These are phyloP conservation scores for Rhexocercosporidium sp. DNA, from an alignment of 2,329 filamentous ascomycete genomes.

Conservation along the genomic window DNA sequence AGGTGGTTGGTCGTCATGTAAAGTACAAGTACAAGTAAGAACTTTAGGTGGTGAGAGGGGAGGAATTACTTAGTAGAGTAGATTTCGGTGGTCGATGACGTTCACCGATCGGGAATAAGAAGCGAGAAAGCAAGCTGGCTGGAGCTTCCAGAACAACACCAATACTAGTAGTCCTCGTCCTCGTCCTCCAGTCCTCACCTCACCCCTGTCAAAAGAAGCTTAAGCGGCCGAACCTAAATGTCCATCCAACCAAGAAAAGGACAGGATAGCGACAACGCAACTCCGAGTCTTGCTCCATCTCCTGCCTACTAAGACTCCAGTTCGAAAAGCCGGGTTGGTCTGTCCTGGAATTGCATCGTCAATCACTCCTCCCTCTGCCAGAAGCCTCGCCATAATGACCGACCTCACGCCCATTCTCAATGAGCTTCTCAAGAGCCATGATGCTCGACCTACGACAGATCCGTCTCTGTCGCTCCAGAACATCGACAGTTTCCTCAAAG, in stretches of 20 bases:
- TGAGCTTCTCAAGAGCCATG: conserved; percentile 65
- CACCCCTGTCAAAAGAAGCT: not conserved
- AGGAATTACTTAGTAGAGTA: no score
- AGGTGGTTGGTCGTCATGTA: not conserved
- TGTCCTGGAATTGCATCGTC: no score
- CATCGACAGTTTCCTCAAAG: conserved; percentile 88
- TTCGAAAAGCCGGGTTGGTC: not conserved
- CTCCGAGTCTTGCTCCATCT: not conserved
- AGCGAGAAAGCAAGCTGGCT: not conserved
- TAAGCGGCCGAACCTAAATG: not conserved
- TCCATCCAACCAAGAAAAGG: not conserved
- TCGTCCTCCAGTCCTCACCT: no score
- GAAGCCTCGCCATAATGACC: conserved; percentile 46
- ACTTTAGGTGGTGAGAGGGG: not conserved
- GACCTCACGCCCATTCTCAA: conserved; percentile 75
- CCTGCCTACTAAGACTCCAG: not conserved
- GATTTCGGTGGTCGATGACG: conserved; percentile 1
- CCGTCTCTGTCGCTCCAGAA: conserved; percentile 48
- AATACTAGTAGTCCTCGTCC: no score
- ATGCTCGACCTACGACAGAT: conserved; percentile 53
- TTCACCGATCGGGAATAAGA: not conserved
- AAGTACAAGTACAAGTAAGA: not conserved
- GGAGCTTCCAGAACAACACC: conserved; percentile 4
- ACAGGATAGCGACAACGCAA: not conserved
- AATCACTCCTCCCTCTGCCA: no score